Base-by-base conservation (phyloP, 352 stramenopile genomes). In the Pythium aphanidermatum region DNA sequence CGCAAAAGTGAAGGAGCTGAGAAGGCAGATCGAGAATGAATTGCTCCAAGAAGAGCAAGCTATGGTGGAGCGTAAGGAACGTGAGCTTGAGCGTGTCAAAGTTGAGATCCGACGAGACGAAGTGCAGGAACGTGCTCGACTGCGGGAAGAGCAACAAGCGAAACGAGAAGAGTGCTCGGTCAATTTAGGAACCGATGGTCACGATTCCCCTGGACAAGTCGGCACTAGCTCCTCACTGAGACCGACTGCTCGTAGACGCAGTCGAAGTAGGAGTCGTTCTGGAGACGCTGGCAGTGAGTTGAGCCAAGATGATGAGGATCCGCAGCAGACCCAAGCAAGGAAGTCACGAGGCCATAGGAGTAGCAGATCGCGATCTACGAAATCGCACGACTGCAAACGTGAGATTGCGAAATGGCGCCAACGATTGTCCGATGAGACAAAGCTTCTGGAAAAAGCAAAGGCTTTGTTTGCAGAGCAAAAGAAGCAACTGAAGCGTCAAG, bases 11-110 rank as follows among this genome's bases (percentile, higher is more conserved):
- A 74, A 58, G 8, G 62, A 82, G 20, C 53, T 80, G 24, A 72
- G 66, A 16, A 52, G 57, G 8, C 58, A 70, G 34, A 34, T 81
- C 39, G 58, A 70, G 26, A 56, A 75, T 24, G 71, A 89, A 20
- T 23, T 89, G 41, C 48, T 62, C 9, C 58, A 76, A 12, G 60
- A 80, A 11, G 70, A 86, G 28, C 64, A 59, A 16, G 69, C 70
- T 6, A 31, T 86, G 11, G 39, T 62, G 30, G 66, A 70, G 16
- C 70, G 65, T 20, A 77, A 80, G 35, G 48, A 65, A n/a, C 51
- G 58, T 2, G 63, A 79, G 17, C 35, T 83, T 8, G 60, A 77
- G 13, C 62, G 46, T 3, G 51, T 83, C 14, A 58, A 51, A 3
- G 63, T 64, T 23, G 54, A 52, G 1, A 60, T 80, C n/a, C 63